A percentile compares a stretch with the other conserved stretches of the same genome.
These are phyloP conservation scores for Pezicula carpinea DNA, from an alignment of 2,329 filamentous ascomycete genomes.

Conservation along the genomic window DNA sequence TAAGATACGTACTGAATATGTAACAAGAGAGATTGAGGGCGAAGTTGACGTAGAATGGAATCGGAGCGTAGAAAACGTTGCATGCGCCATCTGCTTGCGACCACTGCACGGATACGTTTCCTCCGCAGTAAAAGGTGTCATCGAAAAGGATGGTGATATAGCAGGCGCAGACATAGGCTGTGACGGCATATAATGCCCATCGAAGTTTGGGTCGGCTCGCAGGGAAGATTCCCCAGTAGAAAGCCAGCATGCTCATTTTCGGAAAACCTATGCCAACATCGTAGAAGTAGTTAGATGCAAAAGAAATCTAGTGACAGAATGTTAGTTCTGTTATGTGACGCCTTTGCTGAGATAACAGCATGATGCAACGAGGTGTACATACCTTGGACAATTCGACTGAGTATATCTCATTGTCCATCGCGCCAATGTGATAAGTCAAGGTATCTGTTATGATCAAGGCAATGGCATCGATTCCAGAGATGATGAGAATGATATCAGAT, in stretches of 20 bases:
- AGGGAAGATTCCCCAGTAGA: slow-evolving; percentile 1
- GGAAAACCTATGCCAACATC: slow-evolving; percentile 2
- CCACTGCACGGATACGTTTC: background rate
- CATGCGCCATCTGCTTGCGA: background rate
- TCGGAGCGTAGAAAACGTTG: slow-evolving; percentile 1
- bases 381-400: background rate
- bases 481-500: slow-evolving; percentile 1
- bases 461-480: background rate
- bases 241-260: slow-evolving; percentile 2
- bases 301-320: background rate
- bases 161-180: background rate
- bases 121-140: slow-evolving; percentile 1
- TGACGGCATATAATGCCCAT: background rate
- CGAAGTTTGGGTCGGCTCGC: background rate
- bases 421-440: background rate
- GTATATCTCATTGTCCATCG: slow-evolving; percentile 1
- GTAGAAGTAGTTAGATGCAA: slow-evolving; percentile 1
- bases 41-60: background rate
- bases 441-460: slow-evolving; percentile 1
- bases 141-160: slow-evolving; percentile 1
- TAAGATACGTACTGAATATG: background rate
- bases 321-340: background rate
- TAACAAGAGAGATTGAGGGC: background rate
- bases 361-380: background rate
- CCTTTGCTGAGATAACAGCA: background rate